Evolutionary conservation across 2,329 filamentous ascomycete genomes (phyloP).

Genomic region (Microascus cirrosus): DNA sequence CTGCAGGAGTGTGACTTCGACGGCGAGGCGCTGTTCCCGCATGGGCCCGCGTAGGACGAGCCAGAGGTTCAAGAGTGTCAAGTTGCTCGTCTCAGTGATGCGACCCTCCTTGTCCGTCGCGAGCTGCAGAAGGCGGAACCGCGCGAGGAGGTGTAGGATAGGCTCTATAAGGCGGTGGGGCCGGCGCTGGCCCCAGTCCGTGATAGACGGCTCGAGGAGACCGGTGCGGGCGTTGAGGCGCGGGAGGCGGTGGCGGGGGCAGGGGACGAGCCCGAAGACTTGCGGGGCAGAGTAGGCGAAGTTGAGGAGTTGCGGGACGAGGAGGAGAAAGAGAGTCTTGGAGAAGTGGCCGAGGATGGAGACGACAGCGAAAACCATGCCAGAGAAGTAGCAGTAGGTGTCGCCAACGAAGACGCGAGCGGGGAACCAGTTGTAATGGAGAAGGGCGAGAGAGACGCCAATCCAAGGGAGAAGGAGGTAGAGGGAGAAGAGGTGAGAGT

Average conservation of each 20-base stretch:
- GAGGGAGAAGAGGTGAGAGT: constrained; percentile 91
- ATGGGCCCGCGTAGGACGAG: constrained; percentile 89
- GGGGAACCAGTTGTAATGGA: constrained; percentile 92
- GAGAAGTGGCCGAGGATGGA: constrained; percentile 96
- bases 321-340: constrained; percentile 84
- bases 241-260: constrained; percentile 84
- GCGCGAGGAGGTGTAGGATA: constrained; percentile 56
- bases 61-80: constrained; percentile 94
- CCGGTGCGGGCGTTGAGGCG: constrained; percentile 79
- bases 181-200: constrained; percentile 58
- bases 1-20: constrained; percentile 74
- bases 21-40: constrained; percentile 72
- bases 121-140: constrained; percentile 57
- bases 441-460: constrained; percentile 77
- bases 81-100: constrained; percentile 74
- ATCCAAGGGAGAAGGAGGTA: constrained; percentile 92
- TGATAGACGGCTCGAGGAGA: constrained; percentile 76
- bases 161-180: constrained; percentile 53
- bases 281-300: constrained; percentile 91
- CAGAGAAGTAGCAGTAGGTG: constrained; percentile 98
- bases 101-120: constrained; percentile 54
- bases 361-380: constrained; percentile 97
- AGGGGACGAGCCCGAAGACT: constrained; percentile 80
- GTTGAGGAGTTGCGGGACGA: constrained; percentile 93
- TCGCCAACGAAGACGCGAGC: constrained; percentile 93